Evolutionary conservation across 2,329 filamentous ascomycete species (phyloP).

Genomic region (Oidium heveae): DNA sequence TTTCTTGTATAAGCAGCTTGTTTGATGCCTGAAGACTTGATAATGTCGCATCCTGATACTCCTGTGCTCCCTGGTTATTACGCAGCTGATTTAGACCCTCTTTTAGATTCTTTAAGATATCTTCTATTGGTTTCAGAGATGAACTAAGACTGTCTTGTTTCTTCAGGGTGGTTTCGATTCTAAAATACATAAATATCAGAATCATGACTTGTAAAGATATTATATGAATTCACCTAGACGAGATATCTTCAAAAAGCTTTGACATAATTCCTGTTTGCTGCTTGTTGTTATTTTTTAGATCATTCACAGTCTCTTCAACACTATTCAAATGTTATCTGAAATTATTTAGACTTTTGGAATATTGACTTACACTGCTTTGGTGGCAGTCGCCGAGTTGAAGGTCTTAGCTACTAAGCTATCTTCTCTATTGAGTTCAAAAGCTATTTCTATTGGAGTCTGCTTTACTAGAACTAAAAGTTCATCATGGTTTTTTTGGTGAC

Average conservation of each 20-base stretch:
- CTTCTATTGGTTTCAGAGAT: conserved; percentile 2
- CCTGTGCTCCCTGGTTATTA: conserved; percentile 4
- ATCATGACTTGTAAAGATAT: neutral
- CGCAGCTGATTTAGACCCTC: conserved; percentile 5
- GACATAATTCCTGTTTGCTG: conserved; percentile 4
- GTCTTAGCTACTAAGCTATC: conserved; percentile 6
- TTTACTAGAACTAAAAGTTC: conserved; percentile 7
- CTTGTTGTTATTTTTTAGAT: conserved; percentile 3
- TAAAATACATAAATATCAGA: conserved; percentile 1
- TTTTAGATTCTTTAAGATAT: conserved; percentile 7
- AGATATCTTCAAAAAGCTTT: conserved; percentile 9
- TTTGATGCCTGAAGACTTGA: conserved; percentile 7
- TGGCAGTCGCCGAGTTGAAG: conserved; percentile 3
- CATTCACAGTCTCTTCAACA: conserved; percentile 6
- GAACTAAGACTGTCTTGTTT: conserved; percentile 1
- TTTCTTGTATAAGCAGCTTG: conserved; percentile 3
- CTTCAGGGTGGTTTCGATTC: conserved; percentile 5
- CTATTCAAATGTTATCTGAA: conserved; percentile 4
- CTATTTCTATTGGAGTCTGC: conserved; percentile 4
- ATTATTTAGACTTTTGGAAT: neutral
- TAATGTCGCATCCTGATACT: conserved; percentile 6
- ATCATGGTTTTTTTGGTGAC: conserved; percentile 3
- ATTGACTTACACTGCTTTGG: neutral
- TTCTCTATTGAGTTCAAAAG: conserved; percentile 6
- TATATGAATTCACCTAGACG: conserved; percentile 5